Evolutionary conservation across 495 filamentous ascomycete genomes (phyloP).

Genomic region (Pseudevernia furfuracea): DNA sequence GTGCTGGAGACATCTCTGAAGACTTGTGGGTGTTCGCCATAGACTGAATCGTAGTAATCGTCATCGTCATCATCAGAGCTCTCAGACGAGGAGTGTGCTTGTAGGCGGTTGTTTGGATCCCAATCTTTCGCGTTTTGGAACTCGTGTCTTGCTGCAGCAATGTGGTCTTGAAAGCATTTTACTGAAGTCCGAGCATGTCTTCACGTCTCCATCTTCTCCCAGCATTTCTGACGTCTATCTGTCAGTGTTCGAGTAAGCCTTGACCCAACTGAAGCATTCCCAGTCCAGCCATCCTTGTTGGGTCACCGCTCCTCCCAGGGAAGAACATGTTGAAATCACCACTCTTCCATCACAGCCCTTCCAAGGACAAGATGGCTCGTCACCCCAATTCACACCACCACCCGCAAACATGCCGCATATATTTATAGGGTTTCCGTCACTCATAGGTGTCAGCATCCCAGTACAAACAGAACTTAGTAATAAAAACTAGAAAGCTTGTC

Average conservation of each 20-base stretch:
- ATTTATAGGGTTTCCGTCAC: slow-evolving; percentile 22
- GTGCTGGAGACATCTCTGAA: background rate
- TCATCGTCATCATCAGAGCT: background rate
- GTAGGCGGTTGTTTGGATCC: background rate
- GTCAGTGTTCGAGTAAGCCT: too few species aligned
- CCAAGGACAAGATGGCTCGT: slow-evolving; percentile 34
- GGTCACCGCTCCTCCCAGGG: too few species aligned
- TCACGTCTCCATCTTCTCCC: background rate
- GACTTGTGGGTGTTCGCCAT: background rate
- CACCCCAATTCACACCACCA: slow-evolving; percentile 50
- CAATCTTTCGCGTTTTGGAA: slow-evolving; percentile 7
- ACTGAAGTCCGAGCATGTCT: too few species aligned
- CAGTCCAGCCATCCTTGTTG: background rate
- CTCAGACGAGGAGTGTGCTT: background rate
- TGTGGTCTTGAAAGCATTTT: too few species aligned
- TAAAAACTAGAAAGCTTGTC: background rate
- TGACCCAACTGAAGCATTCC: background rate
- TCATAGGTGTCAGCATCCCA: slow-evolving; percentile 34
- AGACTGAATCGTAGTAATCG: background rate
- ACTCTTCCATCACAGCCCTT: background rate
- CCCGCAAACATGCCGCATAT: slow-evolving; percentile 37
- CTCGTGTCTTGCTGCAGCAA: background rate
- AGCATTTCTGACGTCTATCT: background rate
- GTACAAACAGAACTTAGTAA: background rate
- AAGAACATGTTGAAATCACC: too few species aligned